Percentiles rank a stretch among this genome's conserved stretches.
Evolutionary conservation across 768 basidiomycete species (phyloP).

Genomic region (Artomyces pyxidatus): DNA sequence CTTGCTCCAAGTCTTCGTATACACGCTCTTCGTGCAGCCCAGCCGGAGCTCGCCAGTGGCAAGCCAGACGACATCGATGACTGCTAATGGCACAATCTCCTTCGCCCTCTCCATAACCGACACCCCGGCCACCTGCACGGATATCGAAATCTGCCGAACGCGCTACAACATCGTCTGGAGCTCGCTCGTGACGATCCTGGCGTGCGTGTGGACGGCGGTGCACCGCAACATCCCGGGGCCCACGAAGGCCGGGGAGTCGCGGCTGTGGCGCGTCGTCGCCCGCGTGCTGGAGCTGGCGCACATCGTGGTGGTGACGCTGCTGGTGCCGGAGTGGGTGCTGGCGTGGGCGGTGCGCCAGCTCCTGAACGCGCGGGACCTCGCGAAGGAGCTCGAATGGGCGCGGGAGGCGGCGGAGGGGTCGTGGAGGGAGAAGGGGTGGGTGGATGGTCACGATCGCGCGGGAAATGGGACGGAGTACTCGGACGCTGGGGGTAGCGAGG

Average conservation of each 20-base stretch:
- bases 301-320: background rate
- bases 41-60: too few species aligned
- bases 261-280: background rate
- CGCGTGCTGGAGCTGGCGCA: background rate
- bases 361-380: background rate
- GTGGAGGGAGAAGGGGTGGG: background rate
- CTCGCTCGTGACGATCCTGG: slow-evolving; percentile 22
- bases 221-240: slow-evolving; percentile 24
- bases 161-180: slow-evolving; percentile 18
- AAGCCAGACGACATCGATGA: too few species aligned
- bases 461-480: too few species aligned
- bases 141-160: background rate
- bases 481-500: too few species aligned
- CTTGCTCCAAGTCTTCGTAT: too few species aligned
- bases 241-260: slow-evolving; percentile 3
- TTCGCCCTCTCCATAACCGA: too few species aligned
- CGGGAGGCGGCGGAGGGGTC: background rate
- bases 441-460: too few species aligned
- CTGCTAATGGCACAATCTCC: too few species aligned
- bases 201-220: slow-evolving; percentile 24
- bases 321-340: background rate
- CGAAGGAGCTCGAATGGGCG: background rate
- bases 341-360: background rate
- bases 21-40: too few species aligned
- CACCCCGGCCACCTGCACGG: background rate